Evolutionary conservation across 345 rosid species (phyloP).

Genomic region (Carallia brachiata): DNA sequence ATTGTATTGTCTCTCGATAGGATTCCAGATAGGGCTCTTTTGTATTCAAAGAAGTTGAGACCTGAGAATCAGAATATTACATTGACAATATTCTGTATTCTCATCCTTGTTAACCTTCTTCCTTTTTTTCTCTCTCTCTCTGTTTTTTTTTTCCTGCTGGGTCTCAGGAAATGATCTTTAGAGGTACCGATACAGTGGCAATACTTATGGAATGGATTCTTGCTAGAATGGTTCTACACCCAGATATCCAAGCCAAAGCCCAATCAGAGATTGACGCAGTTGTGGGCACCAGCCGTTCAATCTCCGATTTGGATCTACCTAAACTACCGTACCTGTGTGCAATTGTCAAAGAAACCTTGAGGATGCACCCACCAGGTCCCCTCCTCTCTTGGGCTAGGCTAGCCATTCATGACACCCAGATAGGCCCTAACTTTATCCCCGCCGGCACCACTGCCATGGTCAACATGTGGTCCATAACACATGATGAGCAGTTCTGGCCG

Average conservation of each 20-base stretch:
- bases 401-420: conserved; percentile 63
- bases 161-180: conserved; percentile 56
- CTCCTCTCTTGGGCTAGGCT: conserved; percentile 88
- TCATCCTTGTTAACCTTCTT: background rate
- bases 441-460: conserved; percentile 87
- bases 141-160: no score
- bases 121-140: background rate
- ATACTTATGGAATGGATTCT: conserved; percentile 59
- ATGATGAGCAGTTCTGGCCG: conserved; percentile 52
- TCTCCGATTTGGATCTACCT: conserved; percentile 54
- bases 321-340: conserved; percentile 59
- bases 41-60: no score
- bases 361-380: conserved; percentile 84
- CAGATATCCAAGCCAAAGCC: conserved; percentile 56
- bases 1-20: no score
- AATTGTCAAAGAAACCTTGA: conserved; percentile 68
- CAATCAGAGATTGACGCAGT: conserved; percentile 50
- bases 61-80: no score
- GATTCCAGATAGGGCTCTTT: no score
- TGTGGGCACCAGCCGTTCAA: conserved; percentile 29
- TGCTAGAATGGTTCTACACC: conserved; percentile 59
- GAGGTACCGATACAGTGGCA: conserved; percentile 62
- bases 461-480: conserved; percentile 86
- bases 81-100: conserved; percentile 13
- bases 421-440: conserved; percentile 55